phyloP scores from a whole-genome alignment of 2,329 filamentous ascomycete genomes.

The Aspergillus tanneri region DNA sequence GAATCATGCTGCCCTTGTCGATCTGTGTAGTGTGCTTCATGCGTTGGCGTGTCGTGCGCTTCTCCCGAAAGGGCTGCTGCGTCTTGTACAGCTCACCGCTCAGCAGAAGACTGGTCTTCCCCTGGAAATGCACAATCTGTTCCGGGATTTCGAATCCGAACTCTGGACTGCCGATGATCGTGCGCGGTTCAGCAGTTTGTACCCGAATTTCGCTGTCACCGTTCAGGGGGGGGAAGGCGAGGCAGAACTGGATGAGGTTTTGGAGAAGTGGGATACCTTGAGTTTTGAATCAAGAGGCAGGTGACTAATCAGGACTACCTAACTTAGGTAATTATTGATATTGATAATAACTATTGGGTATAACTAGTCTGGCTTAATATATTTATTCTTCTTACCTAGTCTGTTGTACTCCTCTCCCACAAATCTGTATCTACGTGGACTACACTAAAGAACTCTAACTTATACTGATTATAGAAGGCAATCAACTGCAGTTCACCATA shows the following conservation, averaged over 20 bases:
- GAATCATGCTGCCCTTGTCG: constrained; percentile 17
- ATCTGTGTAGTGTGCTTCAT: constrained; percentile 16
- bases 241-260: constrained; percentile 17
- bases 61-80: constrained; percentile 22
- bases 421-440: no score
- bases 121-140: constrained; percentile 14
- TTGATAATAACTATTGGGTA: no score
- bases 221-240: constrained; percentile 5
- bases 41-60: constrained; percentile 19
- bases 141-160: constrained; percentile 19
- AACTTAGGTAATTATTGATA: no score
- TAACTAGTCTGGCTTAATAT: no score
- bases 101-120: constrained; percentile 16
- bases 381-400: no score
- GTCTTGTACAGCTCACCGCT: constrained; percentile 23
- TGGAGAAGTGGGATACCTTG: constrained; percentile 20
- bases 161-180: constrained; percentile 18
- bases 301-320: not conserved
- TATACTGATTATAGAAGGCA: no score
- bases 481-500: no score
- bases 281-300: not conserved
- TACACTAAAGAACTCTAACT: no score
- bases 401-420: no score
- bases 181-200: constrained; percentile 19
- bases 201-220: constrained; percentile 18